Evolutionary conservation across 2,329 filamentous ascomycete genomes (phyloP), one percentile per base, ranked within the genome.

Genomic region (Blastomyces emzantsi): DNA sequence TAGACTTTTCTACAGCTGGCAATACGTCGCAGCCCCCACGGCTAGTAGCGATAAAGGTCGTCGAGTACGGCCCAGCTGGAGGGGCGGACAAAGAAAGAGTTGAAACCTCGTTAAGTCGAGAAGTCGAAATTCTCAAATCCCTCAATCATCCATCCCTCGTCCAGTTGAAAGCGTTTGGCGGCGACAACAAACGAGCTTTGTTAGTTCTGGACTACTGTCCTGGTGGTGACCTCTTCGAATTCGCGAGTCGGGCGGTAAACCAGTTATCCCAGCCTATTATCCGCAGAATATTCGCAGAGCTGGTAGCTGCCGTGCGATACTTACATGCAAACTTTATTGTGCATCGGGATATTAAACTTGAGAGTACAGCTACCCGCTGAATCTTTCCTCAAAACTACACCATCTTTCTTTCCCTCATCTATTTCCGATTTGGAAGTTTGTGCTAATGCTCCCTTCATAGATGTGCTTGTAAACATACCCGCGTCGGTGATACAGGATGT

Each of bases 301-400:
- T 97, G 67, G 87, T 97, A 30, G 87, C 85, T 66, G 94, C 93
- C 0, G 88, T 96, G 45, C 84, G 83, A 64, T 97, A 97, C 78
- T 80, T 99, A 59, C 94, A 99, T 75, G 81, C 85, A 62, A 82
- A 90, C 70, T 87, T 85, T 69, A 96, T 99, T 73, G 93, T 97
- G 62, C 94, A 99, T 74, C 87, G 94, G 65, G 94, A 99, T 75
- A 95, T 99, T 76, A 99, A 99, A 78, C 87, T 99, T 64, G 94
- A 99, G 81, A 99, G 90, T 94, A 83, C 58, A 60, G 41, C 43
- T 49, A 49, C 58, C 58, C 43, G 58, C 43, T 49, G 43, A 33
- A 28, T 49, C 30, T 36, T 60, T 49, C 19, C 43, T 63, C 64
- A 70, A 49, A 22, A 45, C 30, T 33, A 56, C 30, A 30, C 25